Evolutionary conservation across 2,329 filamentous ascomycete species (phyloP), one percentile per base, ranked within the genome.

Genomic region (Penicillium sp.): DNA sequence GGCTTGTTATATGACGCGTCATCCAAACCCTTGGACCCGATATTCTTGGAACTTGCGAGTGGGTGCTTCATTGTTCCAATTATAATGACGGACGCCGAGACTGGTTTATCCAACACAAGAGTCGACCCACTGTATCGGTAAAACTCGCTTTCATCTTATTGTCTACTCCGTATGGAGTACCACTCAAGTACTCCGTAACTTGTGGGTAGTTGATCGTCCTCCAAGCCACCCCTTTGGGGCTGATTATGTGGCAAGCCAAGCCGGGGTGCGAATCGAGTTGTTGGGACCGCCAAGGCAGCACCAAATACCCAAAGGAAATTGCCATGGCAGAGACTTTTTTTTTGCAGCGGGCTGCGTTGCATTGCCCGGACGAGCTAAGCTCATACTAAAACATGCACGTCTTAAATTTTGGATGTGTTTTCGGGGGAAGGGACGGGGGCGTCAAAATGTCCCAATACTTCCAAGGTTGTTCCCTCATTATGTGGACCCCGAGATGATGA

Each of bases 401-500:
- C 40, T 43, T 43, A 53, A 38, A 53, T 57, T 51, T 51, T 20
- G 40, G 32, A 52, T 29, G 24, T 24, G 24, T 49, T 40, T 37
- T 24, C 52, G 37, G 26, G 53, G 45, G 47, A 43, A 51, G 14
- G 3, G 16, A 40, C 35, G 9, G 13, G 9, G 34, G n/a, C 18
- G 20, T 29, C 37, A 20, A 54, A 55, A 44, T 48, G 42, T 34
- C 34, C 26, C 46, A 26, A 38, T 45, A n/a, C 9, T 26, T n/a
- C n/a, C n/a, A n/a, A n/a, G n/a, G n/a, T n/a, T 45, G 47, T 40
- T 34, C 47, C 24, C 35, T 34, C 20, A 46, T 45, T 13, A 35
- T 31, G 56, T 61, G 58, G 62, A 48, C 2, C 58, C 13, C 4
- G 22, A 57, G 26, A 59, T 62, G 56, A 58, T 55, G 56, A 63